Base-by-base conservation (phyloP, 768 basidiomycete species). In the Neoboletus subvelutipes region DNA sequence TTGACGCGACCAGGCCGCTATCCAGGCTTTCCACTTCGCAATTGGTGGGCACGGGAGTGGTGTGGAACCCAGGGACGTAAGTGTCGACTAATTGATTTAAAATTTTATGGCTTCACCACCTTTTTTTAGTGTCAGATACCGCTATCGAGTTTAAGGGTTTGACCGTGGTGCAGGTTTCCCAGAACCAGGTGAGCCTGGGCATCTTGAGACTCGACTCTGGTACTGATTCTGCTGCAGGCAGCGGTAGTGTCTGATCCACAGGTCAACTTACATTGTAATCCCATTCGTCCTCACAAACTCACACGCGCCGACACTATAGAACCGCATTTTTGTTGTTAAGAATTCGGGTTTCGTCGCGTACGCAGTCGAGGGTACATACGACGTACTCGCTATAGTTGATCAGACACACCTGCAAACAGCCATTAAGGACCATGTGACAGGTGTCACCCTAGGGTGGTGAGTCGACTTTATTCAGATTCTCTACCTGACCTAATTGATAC, bases 21-120 rank as follows among this genome's bases (percentile, higher is more conserved):
- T 63, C 90, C 92, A 22, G 76, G 80, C 0, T 85, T 85, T 68
- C 89, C 89, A 12, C 75, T 90, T 47, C 78, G 88, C 3, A 92
- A 92, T 59, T 92, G 90, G 90, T 92, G 89, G 88, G 90, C 90
- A 4, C 79, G 91, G 17, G 68, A 76, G n/a, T 92, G 84, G 82
- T 67, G 71, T 52, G 91, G 89, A 18, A 85, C 82, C 4, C 80
- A 79, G 65, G 88, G 88, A 64, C 70, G 88, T 88, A 67, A 62
- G 86, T 77, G 8, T 42, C 26, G 0, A 37, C 47, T 18, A 8
- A 18, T 20, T 45, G n/a, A n/a, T 39, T 39, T 33, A 31, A 46
- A 39, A n/a, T 10, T 50, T 24, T 36, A 7, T 18, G 22, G 28
- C 17, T 50, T 34, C 42, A 61, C 50, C 37, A 9, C 5, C 9